These are phyloP conservation scores for Theobroma cacao DNA, from an alignment of 345 rosid species.

Conservation along the genomic window DNA sequence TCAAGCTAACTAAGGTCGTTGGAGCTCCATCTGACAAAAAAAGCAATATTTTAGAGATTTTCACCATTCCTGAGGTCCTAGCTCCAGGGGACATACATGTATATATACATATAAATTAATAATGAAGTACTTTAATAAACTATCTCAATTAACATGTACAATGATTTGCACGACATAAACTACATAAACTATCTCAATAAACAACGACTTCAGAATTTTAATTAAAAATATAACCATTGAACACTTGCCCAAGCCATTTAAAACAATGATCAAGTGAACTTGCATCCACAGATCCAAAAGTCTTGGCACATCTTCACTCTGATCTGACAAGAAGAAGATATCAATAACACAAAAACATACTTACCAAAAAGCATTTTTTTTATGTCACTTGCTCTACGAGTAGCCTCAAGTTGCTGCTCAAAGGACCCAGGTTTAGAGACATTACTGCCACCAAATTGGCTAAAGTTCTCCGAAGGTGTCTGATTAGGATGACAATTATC, in stretches of 20 bases:
- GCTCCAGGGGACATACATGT: background rate
- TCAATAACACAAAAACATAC: constrained; percentile 18
- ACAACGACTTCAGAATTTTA: background rate
- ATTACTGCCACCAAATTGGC: constrained; percentile 59
- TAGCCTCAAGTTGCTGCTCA: constrained; percentile 80
- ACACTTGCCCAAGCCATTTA: background rate
- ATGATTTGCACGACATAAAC: background rate
- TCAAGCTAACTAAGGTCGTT: constrained; percentile 79
- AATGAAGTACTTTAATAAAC: background rate
- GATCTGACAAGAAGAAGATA: constrained; percentile 1
- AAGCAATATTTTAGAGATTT: background rate
- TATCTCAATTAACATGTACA: background rate
- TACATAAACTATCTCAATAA: background rate
- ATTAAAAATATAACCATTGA: background rate
- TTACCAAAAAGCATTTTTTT: constrained; percentile 83
- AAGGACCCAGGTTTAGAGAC: constrained; percentile 55
- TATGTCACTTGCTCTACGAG: constrained; percentile 82
- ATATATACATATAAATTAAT: background rate
- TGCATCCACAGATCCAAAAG: background rate
- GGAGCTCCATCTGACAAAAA: constrained; percentile 84
- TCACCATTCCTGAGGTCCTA: background rate
- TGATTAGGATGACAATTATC: constrained; percentile 36
- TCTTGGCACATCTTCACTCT: background rate
- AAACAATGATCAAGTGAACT: background rate
- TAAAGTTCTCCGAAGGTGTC: constrained; percentile 32